Evolutionary conservation across 2,329 filamentous ascomycete genomes (phyloP), one percentile per base, ranked within the genome.

Genomic region (Stagonosporopsis rhizophila): DNA sequence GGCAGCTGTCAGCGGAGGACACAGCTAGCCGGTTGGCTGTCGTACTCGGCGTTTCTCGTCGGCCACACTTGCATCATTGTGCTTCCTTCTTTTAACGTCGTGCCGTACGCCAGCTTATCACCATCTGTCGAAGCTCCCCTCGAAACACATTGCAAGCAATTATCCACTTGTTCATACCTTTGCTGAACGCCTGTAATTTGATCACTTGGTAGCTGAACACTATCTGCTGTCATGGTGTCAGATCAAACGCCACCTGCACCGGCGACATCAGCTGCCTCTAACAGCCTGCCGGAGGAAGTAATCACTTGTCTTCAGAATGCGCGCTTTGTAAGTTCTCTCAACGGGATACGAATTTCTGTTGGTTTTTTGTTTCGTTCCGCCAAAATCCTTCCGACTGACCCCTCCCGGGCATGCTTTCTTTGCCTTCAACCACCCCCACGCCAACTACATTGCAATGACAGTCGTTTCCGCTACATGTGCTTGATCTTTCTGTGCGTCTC

Each of bases 301-400:
- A 85, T 95, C 12, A 88, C 92, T 69, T 97, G 93, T 73, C 86
- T 99, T 22, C 89, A 96, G 74, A 98, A 97, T 80, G 92, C 94
- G 45, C 89, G 94, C 68, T 99, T 97, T 80, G 92, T 96, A 85
- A 58, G 79, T 68, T 41, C 44, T 34, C 28, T 34, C 47, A 32
- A 7, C 1, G 4, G 22, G 20, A 12, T 37, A 41, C 11, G n/a
- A 42, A 32, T 27, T 15, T 28, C 11, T 14, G 19, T 7, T 12
- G 12, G 23, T 28, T 6, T 19, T 6, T 35, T n/a, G 14, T n/a
- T 35, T 17, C 17, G 32, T 17, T 34, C 32, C n/a, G 5, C 9
- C 15, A 8, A 17, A 17, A 6, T 6, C 15, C 3, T 35, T 35
- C 32, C 15, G 4, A 35, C 8, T 17, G 4, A 35, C 15, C 32